Conservation (phyloP, 2,329 filamentous ascomycete genomes). For the Cytospora schulzeri region DNA sequence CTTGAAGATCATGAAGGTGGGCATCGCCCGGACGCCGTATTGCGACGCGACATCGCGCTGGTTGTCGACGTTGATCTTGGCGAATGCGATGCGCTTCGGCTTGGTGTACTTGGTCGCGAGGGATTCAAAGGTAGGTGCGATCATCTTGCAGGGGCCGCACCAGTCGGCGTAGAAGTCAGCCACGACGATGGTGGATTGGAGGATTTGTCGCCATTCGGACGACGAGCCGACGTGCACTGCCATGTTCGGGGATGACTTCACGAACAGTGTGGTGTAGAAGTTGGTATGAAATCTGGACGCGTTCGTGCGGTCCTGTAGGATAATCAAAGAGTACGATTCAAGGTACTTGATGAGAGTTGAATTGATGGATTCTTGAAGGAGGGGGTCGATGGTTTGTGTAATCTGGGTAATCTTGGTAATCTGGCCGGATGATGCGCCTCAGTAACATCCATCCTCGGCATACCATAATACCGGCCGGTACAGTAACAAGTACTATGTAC, state of each 20-base stretch:
- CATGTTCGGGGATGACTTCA: constrained; percentile 39
- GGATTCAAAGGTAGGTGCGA: constrained; percentile 85
- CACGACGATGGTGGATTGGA: constrained; percentile 74
- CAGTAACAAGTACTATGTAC: not conserved
- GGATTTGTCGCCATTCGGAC: constrained; percentile 70
- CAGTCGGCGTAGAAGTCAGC: constrained; percentile 96
- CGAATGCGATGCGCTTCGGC: constrained; percentile 82
- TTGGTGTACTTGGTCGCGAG: constrained; percentile 79
- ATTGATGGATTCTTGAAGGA: not conserved
- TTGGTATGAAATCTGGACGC: not conserved
- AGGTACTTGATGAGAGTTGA: not conserved
- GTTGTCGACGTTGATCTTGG: constrained; percentile 87
- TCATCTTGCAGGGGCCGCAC: constrained; percentile 92
- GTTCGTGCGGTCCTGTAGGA: not conserved
- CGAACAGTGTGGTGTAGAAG: not conserved
- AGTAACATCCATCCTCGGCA: not conserved
- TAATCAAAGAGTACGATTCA: not conserved
- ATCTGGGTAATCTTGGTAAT: constrained; percentile 15
- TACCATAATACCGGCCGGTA: not conserved
- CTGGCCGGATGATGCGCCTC: constrained; percentile 21
- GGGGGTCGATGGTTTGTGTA: not conserved
- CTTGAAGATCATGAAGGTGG: constrained; percentile 92
- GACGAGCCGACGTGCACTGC: constrained; percentile 63
- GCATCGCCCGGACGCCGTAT: constrained; percentile 84
- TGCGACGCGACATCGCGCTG: constrained; percentile 76